phyloP scores from a whole-genome alignment of 768 basidiomycete genomes.

The Myochromella boudieri region DNA sequence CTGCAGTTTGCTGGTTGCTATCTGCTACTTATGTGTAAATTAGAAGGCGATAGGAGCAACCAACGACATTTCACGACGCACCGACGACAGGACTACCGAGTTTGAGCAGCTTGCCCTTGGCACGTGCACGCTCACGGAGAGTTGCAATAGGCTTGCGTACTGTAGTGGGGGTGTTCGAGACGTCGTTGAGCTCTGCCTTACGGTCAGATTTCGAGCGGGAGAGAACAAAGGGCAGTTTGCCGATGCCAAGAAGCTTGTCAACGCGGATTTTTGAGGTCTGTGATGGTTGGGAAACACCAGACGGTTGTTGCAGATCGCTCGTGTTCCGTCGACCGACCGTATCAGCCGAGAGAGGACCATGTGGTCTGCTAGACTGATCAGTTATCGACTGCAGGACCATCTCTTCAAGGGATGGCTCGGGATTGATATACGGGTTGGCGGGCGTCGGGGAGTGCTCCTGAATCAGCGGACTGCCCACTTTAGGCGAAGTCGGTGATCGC shows the following conservation, averaged over 20 bases:
- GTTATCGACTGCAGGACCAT: slow-evolving; percentile 8
- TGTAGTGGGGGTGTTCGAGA: slow-evolving; percentile 7
- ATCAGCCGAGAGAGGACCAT: slow-evolving; percentile 15
- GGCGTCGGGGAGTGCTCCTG: slow-evolving; percentile 8
- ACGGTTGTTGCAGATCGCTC: slow-evolving; percentile 11
- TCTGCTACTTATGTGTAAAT: neutral
- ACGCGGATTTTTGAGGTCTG: slow-evolving; percentile 12
- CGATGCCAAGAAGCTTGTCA: slow-evolving; percentile 17
- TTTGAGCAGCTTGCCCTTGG: slow-evolving; percentile 19
- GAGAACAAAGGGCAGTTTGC: slow-evolving; percentile 15
- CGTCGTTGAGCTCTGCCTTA: slow-evolving; percentile 8
- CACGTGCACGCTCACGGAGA: slow-evolving; percentile 16
- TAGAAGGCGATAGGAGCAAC: neutral
- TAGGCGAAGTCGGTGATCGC: slow-evolving; percentile 18
- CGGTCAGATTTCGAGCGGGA: slow-evolving; percentile 7
- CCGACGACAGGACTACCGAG: slow-evolving; percentile 8
- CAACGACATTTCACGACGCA: neutral
- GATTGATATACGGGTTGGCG: slow-evolving; percentile 49
- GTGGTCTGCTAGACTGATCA: slow-evolving; percentile 2
- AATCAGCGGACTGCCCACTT: slow-evolving; percentile 11
- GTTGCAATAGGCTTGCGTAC: slow-evolving; percentile 1
- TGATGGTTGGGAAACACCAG: slow-evolving; percentile 8
- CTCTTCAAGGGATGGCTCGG: slow-evolving; percentile 31
- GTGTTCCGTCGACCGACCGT: slow-evolving; percentile 4
- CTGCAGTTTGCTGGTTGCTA: slow-evolving; percentile 5